phyloP scores from a whole-genome alignment of 352 stramenopile species.

The Globisporangium orthogonon region DNA sequence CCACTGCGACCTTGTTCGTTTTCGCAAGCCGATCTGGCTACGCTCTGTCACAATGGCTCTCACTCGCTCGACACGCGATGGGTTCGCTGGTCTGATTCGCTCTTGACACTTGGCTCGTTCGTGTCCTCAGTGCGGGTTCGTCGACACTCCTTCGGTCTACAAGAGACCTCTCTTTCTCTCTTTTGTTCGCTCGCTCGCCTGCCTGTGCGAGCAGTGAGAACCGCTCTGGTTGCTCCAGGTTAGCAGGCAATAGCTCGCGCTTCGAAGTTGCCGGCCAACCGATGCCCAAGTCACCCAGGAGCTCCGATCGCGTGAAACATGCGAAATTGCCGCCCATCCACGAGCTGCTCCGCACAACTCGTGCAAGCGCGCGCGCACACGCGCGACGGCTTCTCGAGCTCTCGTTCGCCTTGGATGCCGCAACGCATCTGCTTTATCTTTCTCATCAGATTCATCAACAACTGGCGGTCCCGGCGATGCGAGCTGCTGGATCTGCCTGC shows the following conservation, averaged over 20 bases:
- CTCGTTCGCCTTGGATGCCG: not conserved
- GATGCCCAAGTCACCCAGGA: not conserved
- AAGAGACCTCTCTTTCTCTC: not conserved
- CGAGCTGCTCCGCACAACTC: not conserved
- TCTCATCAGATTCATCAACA: not conserved
- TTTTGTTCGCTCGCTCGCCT: not conserved
- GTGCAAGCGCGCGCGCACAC: not conserved
- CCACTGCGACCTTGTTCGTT: too few relatives aligned
- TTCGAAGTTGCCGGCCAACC: not conserved
- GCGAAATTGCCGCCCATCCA: not conserved
- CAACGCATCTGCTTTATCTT: not conserved
- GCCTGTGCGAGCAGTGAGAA: too few relatives aligned
- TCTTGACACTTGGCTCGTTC: not conserved
- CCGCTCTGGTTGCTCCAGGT: too few relatives aligned
- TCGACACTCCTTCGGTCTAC: not conserved
- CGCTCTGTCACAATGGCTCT: too few relatives aligned
- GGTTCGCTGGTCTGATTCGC: slow-evolving; percentile 2
- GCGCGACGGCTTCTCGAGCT: too few relatives aligned
- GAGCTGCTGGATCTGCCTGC: too few relatives aligned
- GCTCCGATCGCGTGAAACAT: not conserved
- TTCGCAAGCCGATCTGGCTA: too few relatives aligned
- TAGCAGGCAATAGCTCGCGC: too few relatives aligned
- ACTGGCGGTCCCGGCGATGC: not conserved
- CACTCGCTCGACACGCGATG: not conserved
- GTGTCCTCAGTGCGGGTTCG: not conserved